These are phyloP conservation scores for Herpotrichia juniperi DNA, from an alignment of 2,329 filamentous ascomycete species.

Conservation along the genomic window DNA sequence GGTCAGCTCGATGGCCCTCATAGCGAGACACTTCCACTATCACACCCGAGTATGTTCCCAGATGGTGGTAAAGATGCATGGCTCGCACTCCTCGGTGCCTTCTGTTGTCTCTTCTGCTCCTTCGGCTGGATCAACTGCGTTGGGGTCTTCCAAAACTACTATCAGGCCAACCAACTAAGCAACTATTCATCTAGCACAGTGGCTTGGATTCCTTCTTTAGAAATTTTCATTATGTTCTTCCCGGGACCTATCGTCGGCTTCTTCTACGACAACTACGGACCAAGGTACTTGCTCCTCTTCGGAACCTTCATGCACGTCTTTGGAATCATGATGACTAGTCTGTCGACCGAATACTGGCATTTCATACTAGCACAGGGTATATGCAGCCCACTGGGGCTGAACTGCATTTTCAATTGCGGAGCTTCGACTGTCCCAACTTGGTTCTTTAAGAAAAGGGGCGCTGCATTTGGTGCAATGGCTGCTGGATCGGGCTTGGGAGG, in stretches of 20 bases:
- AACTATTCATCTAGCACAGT: constrained; percentile 48
- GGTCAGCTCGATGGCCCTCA: background rate
- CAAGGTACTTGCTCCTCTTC: constrained; percentile 59
- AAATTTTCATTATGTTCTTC: constrained; percentile 57
- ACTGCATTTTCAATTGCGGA: constrained; percentile 60
- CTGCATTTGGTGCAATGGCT: constrained; percentile 56
- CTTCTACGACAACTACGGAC: constrained; percentile 68
- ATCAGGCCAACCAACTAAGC: constrained; percentile 49
- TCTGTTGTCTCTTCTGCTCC: constrained; percentile 36
- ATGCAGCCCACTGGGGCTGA: constrained; percentile 58
- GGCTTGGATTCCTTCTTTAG: constrained; percentile 53
- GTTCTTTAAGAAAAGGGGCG: constrained; percentile 58
- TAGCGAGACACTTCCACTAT: background rate
- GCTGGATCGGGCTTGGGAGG: constrained; percentile 59
- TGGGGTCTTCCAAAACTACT: constrained; percentile 54
- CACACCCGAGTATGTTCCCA: constrained; percentile 40
- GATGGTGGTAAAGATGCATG: constrained; percentile 46
- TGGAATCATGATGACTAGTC: constrained; percentile 67
- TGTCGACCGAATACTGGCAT: constrained; percentile 62
- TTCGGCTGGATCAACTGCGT: constrained; percentile 50
- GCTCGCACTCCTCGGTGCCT: constrained; percentile 33
- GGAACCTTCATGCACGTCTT: constrained; percentile 65
- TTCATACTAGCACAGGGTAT: constrained; percentile 62
- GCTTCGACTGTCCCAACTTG: constrained; percentile 51
- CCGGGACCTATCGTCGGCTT: constrained; percentile 68